Percentiles rank a stretch among this genome's conserved stretches.
Evolutionary conservation across 306 rosid species (phyloP).

Genomic region (Clitoria ternatea): DNA sequence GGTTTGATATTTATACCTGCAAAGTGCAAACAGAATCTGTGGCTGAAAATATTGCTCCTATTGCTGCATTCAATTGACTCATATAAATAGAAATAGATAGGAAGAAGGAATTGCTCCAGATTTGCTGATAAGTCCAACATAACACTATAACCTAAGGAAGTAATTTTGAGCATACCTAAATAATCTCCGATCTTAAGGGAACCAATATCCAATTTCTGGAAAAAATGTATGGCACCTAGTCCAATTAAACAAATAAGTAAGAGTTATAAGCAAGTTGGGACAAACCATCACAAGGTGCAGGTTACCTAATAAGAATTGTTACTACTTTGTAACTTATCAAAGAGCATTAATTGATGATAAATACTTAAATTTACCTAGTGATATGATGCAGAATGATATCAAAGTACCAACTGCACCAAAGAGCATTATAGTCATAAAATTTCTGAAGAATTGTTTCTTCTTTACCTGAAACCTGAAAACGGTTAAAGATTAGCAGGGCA

Average conservation of each 20-base stretch:
- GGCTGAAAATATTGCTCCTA: slow-evolving; percentile 94
- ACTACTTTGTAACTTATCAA: background rate
- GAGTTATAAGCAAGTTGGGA: background rate
- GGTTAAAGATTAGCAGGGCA: slow-evolving; percentile 16
- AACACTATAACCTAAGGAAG: background rate
- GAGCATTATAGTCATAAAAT: slow-evolving; percentile 82
- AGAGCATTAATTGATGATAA: background rate
- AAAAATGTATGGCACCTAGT: slow-evolving; percentile 86
- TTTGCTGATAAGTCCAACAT: background rate
- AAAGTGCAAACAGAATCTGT: slow-evolving; percentile 96
- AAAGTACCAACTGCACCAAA: slow-evolving; percentile 93
- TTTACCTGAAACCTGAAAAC: slow-evolving; percentile 86
- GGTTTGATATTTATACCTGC: slow-evolving; percentile 50
- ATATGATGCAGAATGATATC: slow-evolving; percentile 83
- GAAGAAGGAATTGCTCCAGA: slow-evolving; percentile 9
- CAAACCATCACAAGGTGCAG: background rate
- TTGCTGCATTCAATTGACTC: slow-evolving; percentile 54
- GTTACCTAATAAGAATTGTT: background rate
- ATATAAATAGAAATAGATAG: background rate
- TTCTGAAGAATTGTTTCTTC: slow-evolving; percentile 94
- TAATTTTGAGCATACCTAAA: slow-evolving; percentile 53
- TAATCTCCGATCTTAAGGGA: slow-evolving; percentile 85
- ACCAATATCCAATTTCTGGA: slow-evolving; percentile 68
- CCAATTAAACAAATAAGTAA: slow-evolving; percentile 9
- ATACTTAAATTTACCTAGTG: slow-evolving; percentile 52